Evolutionary conservation across 768 basidiomycete species (phyloP), one percentile per base, ranked within the genome.

Genomic region (Udeniomyces megalosporus): DNA sequence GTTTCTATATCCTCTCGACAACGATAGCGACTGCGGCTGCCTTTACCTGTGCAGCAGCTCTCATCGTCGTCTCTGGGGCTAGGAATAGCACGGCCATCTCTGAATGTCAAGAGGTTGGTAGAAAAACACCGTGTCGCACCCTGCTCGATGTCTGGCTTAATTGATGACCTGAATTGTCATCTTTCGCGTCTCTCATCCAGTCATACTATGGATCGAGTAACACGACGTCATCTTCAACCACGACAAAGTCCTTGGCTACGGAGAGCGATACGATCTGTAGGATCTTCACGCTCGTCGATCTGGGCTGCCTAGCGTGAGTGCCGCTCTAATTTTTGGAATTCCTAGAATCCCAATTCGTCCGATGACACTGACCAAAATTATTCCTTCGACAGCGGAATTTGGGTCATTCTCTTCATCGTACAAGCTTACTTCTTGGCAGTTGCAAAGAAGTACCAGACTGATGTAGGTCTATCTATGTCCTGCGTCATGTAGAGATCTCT

Each of bases 231-330:
- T 86, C 83, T 71, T 69, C 76, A 20, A 71, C 75, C 67, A 56
- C 68, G 4, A 45, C 64, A 56, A 66, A 59, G n/a, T 66, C 69
- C 17, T 17, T 42, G 10, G 38, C 26, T 71, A 67, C 20, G 8
- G 38, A 42, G 38, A 42, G 35, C n/a, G 72, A 82, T 38, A 82
- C 80, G 5, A 78, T 97, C 26, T 99, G 95, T 75, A 77, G 83
- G 51, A 84, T 95, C 59, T 93, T 96, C 70, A 78, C 89, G 4
- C 95, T 90, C 88, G 86, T 88, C 11, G 86, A 87, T 68, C 77
- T 95, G 15, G 92, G 92, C 42, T 75, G 96, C 60, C 92, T 97
- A 89, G 85, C 79, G 61, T 62, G 22, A 28, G 61, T 4, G 20
- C 44, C 34, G 1, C 1, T 2, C 29, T 7, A 5, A n/a, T 35